Evolutionary conservation across 257 asterid species (phyloP).

Genomic region (Knoxia roxburghii): DNA sequence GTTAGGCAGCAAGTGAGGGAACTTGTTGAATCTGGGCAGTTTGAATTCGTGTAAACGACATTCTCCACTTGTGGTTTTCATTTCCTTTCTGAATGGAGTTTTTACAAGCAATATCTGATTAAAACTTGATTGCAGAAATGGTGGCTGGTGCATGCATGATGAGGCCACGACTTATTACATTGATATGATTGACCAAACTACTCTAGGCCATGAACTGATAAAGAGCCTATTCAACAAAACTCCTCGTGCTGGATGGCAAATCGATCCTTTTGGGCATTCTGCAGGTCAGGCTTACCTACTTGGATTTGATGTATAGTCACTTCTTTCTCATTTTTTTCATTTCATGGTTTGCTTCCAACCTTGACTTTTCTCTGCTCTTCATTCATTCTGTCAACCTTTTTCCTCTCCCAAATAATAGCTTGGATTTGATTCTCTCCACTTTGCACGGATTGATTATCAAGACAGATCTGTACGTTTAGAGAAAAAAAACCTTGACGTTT

Average conservation of each 20-base stretch:
- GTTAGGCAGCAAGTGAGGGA: constrained; percentile 44
- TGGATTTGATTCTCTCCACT: constrained; percentile 83
- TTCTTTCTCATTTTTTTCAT: not conserved
- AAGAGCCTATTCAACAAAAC: constrained; percentile 62
- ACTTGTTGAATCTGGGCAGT: constrained; percentile 63
- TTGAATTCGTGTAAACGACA: constrained; percentile 76
- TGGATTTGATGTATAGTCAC: constrained; percentile 59
- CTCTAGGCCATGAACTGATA: constrained; percentile 70
- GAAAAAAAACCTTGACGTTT: constrained; percentile 75
- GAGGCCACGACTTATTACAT: constrained; percentile 78
- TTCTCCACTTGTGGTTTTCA: not conserved
- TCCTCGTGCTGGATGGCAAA: constrained; percentile 98
- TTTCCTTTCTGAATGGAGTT: not conserved
- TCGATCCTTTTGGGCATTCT: constrained; percentile 93
- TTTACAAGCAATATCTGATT: not conserved
- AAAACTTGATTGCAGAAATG: constrained; percentile 60
- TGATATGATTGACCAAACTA: constrained; percentile 95
- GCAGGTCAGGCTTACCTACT: constrained; percentile 85
- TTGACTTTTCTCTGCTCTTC: not conserved
- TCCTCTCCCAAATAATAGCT: constrained; percentile 28
- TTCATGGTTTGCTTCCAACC: too few relatives aligned
- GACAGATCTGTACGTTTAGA: constrained; percentile 67
- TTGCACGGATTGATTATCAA: constrained; percentile 89
- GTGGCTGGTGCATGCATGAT: constrained; percentile 98
- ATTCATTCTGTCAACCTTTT: not conserved